Percentiles rank a stretch among this genome's conserved stretches.
Conservation (phyloP, 1,139 yeast genomes). For the Groenewaldozyma sp. region DNA sequence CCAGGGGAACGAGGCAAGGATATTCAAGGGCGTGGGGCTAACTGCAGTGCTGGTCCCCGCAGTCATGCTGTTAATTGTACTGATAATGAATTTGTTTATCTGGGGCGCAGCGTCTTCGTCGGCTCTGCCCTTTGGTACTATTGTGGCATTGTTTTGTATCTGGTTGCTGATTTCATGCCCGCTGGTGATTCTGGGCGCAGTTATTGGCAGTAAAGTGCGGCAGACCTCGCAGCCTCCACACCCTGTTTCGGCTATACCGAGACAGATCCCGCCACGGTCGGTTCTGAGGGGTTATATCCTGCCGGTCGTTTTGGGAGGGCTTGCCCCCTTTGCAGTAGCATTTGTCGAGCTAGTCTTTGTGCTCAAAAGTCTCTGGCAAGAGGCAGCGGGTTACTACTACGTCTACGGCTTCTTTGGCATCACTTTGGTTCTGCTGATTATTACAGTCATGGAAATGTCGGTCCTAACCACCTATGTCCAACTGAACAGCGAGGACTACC, state of each 20-base stretch:
- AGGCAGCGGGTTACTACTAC: slow-evolving; percentile 68
- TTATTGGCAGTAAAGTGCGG: slow-evolving; percentile 38
- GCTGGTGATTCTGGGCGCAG: slow-evolving; percentile 64
- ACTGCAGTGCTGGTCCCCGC: slow-evolving; percentile 45
- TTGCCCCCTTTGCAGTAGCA: slow-evolving; percentile 71
- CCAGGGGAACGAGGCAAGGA: slow-evolving; percentile 36
- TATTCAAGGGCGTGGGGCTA: slow-evolving; percentile 18
- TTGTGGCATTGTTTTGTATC: slow-evolving; percentile 46
- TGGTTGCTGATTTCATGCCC: slow-evolving; percentile 66
- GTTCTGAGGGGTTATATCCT: slow-evolving; percentile 24
- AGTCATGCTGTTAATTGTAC: slow-evolving; percentile 41
- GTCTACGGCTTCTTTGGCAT: slow-evolving; percentile 69
- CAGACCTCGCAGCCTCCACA: slow-evolving; percentile 26
- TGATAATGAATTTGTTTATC: slow-evolving; percentile 55
- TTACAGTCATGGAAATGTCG: slow-evolving; percentile 66
- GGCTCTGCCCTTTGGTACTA: slow-evolving; percentile 70
- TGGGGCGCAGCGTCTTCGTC: slow-evolving; percentile 72
- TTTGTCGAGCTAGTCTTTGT: slow-evolving; percentile 70
- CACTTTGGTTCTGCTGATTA: slow-evolving; percentile 48
- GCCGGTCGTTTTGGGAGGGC: slow-evolving; percentile 42
- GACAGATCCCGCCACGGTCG: slow-evolving; percentile 35
- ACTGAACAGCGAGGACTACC: slow-evolving; percentile 51
- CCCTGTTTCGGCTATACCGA: slow-evolving; percentile 27
- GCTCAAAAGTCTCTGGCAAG: slow-evolving; percentile 71
- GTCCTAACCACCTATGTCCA: slow-evolving; percentile 60